Percentiles rank a stretch among this genome's conserved stretches.
phyloP scores from a whole-genome alignment of 352 stramenopile genomes.

The Pythium pyrilobum region DNA sequence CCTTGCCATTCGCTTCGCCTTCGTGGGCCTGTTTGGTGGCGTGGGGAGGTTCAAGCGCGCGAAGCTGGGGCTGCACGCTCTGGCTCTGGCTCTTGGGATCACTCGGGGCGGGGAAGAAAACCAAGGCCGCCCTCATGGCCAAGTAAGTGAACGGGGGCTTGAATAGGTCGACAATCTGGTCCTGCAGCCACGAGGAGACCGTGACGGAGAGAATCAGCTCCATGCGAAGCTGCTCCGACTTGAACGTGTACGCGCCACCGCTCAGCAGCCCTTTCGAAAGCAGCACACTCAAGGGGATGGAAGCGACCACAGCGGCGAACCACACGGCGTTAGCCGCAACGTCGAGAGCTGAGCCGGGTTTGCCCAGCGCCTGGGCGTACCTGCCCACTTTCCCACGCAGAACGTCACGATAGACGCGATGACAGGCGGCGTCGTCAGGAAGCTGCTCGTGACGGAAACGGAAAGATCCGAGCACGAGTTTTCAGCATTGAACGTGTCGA shows the following conservation, averaged over 20 bases:
- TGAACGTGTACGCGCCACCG: not conserved
- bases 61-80: too few relatives aligned
- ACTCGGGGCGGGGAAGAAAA: not conserved
- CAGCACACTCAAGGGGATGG: not conserved
- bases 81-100: too few relatives aligned
- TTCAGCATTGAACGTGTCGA: not conserved
- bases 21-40: too few relatives aligned
- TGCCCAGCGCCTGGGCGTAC: not conserved
- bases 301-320: not conserved
- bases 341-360: not conserved
- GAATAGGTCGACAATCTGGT: not conserved
- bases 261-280: not conserved
- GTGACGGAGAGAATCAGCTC: not conserved
- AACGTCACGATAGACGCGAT: not conserved
- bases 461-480: not conserved
- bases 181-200: not conserved
- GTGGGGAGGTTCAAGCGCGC: too few relatives aligned
- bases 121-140: not conserved
- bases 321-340: not conserved
- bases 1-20: too few relatives aligned
- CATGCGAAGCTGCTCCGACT: not conserved
- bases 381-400: not conserved
- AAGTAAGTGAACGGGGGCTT: not conserved
- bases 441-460: not conserved
- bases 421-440: not conserved